Percentiles rank a stretch among this genome's conserved stretches.
These are phyloP conservation scores for Biscogniauxia mediterranea DNA, from an alignment of 2,329 filamentous ascomycete species.

Conservation along the genomic window DNA sequence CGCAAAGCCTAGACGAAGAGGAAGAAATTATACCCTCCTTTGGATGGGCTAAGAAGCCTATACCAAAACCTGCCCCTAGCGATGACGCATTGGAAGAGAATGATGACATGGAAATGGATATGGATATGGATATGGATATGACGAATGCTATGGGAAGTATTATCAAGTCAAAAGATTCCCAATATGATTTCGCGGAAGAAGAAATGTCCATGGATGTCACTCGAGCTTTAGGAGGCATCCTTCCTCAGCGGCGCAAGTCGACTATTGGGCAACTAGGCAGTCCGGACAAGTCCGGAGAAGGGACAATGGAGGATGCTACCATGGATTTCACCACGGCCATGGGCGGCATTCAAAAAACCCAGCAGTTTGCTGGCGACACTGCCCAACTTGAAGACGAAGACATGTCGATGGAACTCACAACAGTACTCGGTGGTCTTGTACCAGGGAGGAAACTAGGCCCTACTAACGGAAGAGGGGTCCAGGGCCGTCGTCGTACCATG, in stretches of 20 bases:
- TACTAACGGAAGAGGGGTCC: slow-evolving; percentile 28
- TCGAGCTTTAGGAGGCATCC: slow-evolving; percentile 74
- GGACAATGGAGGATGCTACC: slow-evolving; percentile 59
- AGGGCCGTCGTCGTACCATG: slow-evolving; percentile 26
- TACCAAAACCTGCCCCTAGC: slow-evolving; percentile 29
- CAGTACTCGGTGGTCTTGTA: slow-evolving; percentile 59
- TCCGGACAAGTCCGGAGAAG: slow-evolving; percentile 31
- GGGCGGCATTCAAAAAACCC: slow-evolving; percentile 60
- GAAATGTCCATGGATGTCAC: slow-evolving; percentile 97
- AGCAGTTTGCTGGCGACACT: slow-evolving; percentile 32
- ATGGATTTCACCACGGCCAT: slow-evolving; percentile 86
- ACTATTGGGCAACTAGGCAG: slow-evolving; percentile 24
- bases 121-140: slow-evolving; percentile 50
- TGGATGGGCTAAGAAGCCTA: slow-evolving; percentile 65
- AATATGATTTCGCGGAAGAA: slow-evolving; percentile 51
- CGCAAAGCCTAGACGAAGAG: slow-evolving; percentile 62
- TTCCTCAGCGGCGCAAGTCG: slow-evolving; percentile 45
- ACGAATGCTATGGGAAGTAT: slow-evolving; percentile 57
- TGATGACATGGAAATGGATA: slow-evolving; percentile 41
- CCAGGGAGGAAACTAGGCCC: slow-evolving; percentile 27
- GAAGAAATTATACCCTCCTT: slow-evolving; percentile 76
- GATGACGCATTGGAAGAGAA: slow-evolving; percentile 29
- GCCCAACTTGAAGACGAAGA: slow-evolving; percentile 58
- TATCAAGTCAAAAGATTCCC: slow-evolving; percentile 36
- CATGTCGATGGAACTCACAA: slow-evolving; percentile 77